Base-by-base conservation (phyloP, 1,284 basidiomycete species). In the Ganoderma multipileum region DNA sequence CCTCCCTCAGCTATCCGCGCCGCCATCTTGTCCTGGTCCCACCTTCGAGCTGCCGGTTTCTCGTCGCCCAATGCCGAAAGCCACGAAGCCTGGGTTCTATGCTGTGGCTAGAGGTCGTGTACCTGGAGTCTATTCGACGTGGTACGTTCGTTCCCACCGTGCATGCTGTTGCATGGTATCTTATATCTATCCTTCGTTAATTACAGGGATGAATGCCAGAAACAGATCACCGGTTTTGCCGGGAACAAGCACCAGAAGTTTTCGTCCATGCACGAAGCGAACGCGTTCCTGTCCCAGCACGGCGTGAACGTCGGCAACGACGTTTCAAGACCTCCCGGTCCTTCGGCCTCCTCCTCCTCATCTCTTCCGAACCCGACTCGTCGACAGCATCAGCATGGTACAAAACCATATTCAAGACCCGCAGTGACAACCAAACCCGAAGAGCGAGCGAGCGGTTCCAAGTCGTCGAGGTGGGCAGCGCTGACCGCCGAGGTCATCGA, bases 171-270 rank as follows among this genome's bases (percentile, higher is more conserved):
- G 4, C 33, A 33, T 33, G 3, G 33, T 20, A n/a, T 18, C 8
- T 33, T 33, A 33, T 8, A 33, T 33, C 4, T 3, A 33, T 33
- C n/a, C 8, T 8, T 33, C 33, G 33, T 44, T n/a, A 7, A 2
- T 18, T 42, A 8, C 61, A 91, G 89, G 90, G 79, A 79, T 7
- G 89, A 92, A 14, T 90, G 89, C 74, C 80, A 89, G 71, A 77
- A 76, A 0, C 90, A 91, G 73, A 83, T 88, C 41, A 85, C 86
- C 55, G 88, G 87, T 20, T 92, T 86, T 75, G 38, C 80, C 0
- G 84, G 83, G 16, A 85, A 91, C 4, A 79, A 77, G n/a, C 90
- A 85, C 79, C 89, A 92, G 78, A 92, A 90, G 73, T 90, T 95
- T 73, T 57, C 69, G 7, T 86, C 80, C 8, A 73, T 78, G 16